Evolutionary conservation across 129 eudicot genomes (phyloP).

Genomic region (Flaveria bidentis): DNA sequence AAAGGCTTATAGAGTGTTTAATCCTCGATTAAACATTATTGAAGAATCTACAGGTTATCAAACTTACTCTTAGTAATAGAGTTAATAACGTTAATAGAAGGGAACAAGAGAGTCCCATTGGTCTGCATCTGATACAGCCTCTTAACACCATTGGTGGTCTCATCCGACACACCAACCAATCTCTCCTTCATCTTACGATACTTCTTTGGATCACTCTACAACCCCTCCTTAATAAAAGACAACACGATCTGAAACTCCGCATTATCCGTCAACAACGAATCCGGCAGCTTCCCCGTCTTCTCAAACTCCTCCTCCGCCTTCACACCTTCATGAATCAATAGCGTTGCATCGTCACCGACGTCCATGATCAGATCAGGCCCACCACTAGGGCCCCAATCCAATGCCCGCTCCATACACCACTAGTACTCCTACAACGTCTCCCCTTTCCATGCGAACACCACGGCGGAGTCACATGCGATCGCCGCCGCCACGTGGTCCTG

Average conservation of each 20-base stretch:
- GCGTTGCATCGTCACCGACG: constrained; percentile 72
- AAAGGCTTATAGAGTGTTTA: no score
- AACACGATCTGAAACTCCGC: constrained; percentile 77
- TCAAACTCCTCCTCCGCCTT: constrained; percentile 78
- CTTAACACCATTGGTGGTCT: constrained; percentile 94
- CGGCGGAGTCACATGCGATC: constrained; percentile 70
- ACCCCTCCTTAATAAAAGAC: constrained; percentile 56
- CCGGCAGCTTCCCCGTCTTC: constrained; percentile 62
- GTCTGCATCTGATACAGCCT: constrained; percentile 88
- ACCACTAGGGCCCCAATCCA: constrained; percentile 80
- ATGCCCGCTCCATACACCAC: constrained; percentile 85
- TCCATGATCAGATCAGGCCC: constrained; percentile 76
- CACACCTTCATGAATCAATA: constrained; percentile 80
- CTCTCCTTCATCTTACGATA: constrained; percentile 84
- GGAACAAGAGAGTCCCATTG: constrained; percentile 68
- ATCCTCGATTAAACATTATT: no score
- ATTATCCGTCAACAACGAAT: constrained; percentile 61
- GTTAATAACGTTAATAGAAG: constrained; percentile 83
- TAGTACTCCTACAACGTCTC: constrained; percentile 82
- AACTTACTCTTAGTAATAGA: constrained; percentile 98
- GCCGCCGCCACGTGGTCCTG: constrained; percentile 83
- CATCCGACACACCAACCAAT: constrained; percentile 85
- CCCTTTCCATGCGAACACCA: constrained; percentile 87
- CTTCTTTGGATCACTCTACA: constrained; percentile 57
- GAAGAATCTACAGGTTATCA: no score